These are phyloP conservation scores for Boletus vinaceobasis DNA, from an alignment of 768 basidiomycete genomes.

Conservation along the genomic window DNA sequence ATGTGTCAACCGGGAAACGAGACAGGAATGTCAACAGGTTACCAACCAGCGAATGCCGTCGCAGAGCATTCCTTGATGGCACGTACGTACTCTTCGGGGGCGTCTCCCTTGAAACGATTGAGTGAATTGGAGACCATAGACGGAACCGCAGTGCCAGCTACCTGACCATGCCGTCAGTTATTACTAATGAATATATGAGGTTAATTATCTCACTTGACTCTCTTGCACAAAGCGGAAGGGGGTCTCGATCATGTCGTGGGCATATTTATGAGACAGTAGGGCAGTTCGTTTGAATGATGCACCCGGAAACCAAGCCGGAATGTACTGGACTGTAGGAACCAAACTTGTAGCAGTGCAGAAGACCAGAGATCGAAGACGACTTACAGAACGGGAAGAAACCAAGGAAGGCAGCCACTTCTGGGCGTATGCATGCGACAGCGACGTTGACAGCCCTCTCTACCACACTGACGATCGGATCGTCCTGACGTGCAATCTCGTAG, in stretches of 20 bases:
- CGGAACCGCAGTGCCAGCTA: constrained; percentile 20
- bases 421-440: constrained; percentile 19
- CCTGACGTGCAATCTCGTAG: constrained; percentile 21
- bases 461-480: constrained; percentile 27
- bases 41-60: constrained; percentile 30
- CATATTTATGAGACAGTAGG: constrained; percentile 14
- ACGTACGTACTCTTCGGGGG: constrained; percentile 5
- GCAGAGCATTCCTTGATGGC: constrained; percentile 29
- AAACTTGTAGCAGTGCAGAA: background rate
- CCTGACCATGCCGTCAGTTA: constrained; percentile 9
- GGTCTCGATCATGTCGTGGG: constrained; percentile 22
- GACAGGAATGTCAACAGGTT: background rate
- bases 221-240: constrained; percentile 34
- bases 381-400: constrained; percentile 37
- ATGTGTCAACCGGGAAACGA: background rate
- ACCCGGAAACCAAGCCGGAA: constrained; percentile 42
- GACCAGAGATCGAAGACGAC: background rate
- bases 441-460: constrained; percentile 25
- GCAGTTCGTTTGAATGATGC: constrained; percentile 34
- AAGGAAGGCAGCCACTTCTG: constrained; percentile 33
- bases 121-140: constrained; percentile 30
- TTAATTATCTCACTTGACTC: constrained; percentile 27
- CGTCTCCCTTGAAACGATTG: constrained; percentile 7
- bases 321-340: constrained; percentile 27
- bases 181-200: background rate